phyloP scores from a whole-genome alignment of 345 rosid genomes.

The Salix udensis region DNA sequence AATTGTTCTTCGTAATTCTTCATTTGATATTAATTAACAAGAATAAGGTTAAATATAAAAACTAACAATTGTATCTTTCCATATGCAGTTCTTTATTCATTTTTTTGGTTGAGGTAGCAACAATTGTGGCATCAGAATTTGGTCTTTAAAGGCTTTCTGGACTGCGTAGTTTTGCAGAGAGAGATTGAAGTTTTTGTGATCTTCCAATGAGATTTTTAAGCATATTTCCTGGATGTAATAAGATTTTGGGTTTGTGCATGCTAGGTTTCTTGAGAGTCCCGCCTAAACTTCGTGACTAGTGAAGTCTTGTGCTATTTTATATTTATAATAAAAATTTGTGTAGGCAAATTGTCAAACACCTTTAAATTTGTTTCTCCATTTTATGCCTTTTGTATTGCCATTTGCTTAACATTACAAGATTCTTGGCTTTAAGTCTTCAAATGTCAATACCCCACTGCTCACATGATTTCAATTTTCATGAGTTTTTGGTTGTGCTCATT shows the following conservation, averaged over 20 bases:
- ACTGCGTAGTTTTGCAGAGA: neutral
- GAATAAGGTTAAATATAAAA: neutral
- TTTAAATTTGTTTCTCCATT: neutral
- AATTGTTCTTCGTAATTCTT: too few species aligned
- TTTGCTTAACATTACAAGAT: neutral
- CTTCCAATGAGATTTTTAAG: neutral
- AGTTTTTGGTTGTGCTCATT: neutral
- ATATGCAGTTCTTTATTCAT: conserved; percentile 73
- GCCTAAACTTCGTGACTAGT: neutral
- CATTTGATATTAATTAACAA: too few species aligned
- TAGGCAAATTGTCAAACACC: neutral
- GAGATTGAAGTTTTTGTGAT: neutral
- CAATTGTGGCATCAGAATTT: too few species aligned
- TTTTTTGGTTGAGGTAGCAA: conserved; percentile 67
- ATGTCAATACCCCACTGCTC: neutral
- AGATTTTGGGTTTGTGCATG: neutral
- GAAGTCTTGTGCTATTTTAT: neutral
- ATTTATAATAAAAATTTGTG: neutral
- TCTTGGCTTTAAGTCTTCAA: neutral
- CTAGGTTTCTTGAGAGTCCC: neutral
- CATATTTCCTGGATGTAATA: neutral
- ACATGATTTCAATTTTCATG: neutral
- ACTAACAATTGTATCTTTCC: conserved; percentile 8
- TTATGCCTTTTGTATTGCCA: neutral
- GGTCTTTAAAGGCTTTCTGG: neutral